Percentiles rank a stretch among this genome's conserved stretches.
Conservation (phyloP, 768 basidiomycete species). For the Mycena vitilis region DNA sequence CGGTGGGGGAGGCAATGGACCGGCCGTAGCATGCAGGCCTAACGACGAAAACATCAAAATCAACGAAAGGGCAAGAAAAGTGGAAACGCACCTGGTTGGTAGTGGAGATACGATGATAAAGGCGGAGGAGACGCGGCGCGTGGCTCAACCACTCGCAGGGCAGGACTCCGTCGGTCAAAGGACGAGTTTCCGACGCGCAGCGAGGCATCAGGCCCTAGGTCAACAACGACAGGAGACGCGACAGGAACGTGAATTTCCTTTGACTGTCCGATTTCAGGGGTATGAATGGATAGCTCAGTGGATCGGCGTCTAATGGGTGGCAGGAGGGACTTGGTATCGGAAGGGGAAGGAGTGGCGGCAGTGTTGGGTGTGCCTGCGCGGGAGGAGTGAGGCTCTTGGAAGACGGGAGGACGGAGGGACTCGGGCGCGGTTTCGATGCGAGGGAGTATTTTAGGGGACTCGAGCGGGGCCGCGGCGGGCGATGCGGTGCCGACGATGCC, state of each 20-base stretch:
- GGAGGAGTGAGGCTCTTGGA: conserved; percentile 49
- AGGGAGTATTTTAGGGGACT: conserved; percentile 32
- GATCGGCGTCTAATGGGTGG: conserved; percentile 34
- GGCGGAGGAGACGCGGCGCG: conserved; percentile 36
- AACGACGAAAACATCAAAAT: conserved; percentile 25
- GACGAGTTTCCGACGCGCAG: conserved; percentile 40
- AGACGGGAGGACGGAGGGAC: conserved; percentile 43
- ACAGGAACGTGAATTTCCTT: conserved; percentile 72
- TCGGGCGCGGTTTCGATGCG: conserved; percentile 43
- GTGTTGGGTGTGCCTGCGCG: conserved; percentile 35
- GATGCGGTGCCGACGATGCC: conserved; percentile 62
- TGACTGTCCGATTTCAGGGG: conserved; percentile 71
- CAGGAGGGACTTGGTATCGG: conserved; percentile 26
- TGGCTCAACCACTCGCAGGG: conserved; percentile 40
- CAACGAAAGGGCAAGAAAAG: conserved; percentile 8
- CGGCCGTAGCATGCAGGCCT: conserved; percentile 76
- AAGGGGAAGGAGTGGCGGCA: conserved; percentile 15
- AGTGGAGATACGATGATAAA: conserved; percentile 62
- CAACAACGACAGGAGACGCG: conserved; percentile 71
- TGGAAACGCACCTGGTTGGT: conserved; percentile 65
- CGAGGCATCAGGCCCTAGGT: conserved; percentile 49
- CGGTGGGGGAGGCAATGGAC: conserved; percentile 79
- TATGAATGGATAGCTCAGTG: conserved; percentile 55
- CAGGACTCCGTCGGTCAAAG: conserved; percentile 37
- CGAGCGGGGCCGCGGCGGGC: conserved; percentile 18